These are phyloP conservation scores for Coprinopsis strossmayeri DNA, from an alignment of 768 basidiomycete species.

Conservation along the genomic window DNA sequence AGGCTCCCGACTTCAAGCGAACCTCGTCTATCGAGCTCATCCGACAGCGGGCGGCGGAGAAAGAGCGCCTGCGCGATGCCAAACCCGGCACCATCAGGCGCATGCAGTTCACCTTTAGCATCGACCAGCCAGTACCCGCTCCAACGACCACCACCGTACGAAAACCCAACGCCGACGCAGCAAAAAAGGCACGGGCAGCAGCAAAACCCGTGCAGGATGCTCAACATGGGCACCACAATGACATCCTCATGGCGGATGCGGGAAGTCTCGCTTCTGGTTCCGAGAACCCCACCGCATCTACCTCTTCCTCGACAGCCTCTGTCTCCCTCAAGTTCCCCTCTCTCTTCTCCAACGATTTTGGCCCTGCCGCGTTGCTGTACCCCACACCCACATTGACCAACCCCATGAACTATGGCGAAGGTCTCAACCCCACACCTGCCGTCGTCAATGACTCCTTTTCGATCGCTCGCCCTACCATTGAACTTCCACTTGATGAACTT, in stretches of 20 bases:
- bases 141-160: constrained; percentile 42
- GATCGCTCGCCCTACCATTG: constrained; percentile 74
- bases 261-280: not conserved
- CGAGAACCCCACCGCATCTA: constrained; percentile 7
- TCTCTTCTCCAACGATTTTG: constrained; percentile 74
- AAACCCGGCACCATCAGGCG: constrained; percentile 75
- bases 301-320: no score
- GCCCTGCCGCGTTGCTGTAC: constrained; percentile 68
- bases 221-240: constrained; percentile 24
- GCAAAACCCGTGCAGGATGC: constrained; percentile 9
- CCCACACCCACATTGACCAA: constrained; percentile 62
- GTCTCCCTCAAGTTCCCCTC: no score
- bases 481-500: constrained; percentile 81
- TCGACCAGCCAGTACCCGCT: constrained; percentile 57
- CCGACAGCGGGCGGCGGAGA: constrained; percentile 72
- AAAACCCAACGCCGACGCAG: constrained; percentile 47
- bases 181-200: constrained; percentile 11
- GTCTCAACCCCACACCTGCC: constrained; percentile 41
- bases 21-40: constrained; percentile 78
- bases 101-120: constrained; percentile 87
- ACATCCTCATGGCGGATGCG: constrained; percentile 5
- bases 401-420: constrained; percentile 74
- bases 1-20: constrained; percentile 76
- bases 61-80: constrained; percentile 73
- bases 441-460: constrained; percentile 49